These are phyloP conservation scores for Thelonectria blattea DNA, from an alignment of 2,329 filamentous ascomycete species.

Conservation along the genomic window DNA sequence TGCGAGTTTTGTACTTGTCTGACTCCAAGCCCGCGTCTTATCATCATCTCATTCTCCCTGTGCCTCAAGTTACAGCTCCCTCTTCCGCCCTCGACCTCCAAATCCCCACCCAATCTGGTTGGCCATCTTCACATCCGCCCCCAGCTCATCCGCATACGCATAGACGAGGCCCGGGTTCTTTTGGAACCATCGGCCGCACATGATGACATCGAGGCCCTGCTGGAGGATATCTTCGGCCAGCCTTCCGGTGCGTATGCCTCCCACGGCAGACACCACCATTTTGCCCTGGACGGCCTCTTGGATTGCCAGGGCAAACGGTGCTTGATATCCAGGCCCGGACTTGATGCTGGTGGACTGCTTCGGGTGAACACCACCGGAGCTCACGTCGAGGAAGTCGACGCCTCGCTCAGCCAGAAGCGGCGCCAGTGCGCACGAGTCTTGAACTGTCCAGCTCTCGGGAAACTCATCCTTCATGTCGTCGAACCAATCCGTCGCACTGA, in stretches of 20 bases:
- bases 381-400: conserved; percentile 74
- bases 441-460: conserved; percentile 12
- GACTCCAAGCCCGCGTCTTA: too few relatives aligned
- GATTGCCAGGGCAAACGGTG: conserved; percentile 66
- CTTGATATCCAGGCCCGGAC: conserved; percentile 67
- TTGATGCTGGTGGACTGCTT: conserved; percentile 50
- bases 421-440: conserved; percentile 7
- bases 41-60: too few relatives aligned
- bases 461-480: conserved; percentile 9
- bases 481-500: conserved; percentile 74
- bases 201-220: conserved; percentile 51
- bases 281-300: conserved; percentile 47
- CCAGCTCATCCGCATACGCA: conserved; percentile 57
- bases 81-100: conserved; percentile 1
- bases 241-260: conserved; percentile 35
- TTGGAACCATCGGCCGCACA: conserved; percentile 57
- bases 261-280: conserved; percentile 57
- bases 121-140: conserved; percentile 50
- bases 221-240: conserved; percentile 52
- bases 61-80: neutral
- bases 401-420: conserved; percentile 51
- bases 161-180: conserved; percentile 60
- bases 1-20: too few relatives aligned
- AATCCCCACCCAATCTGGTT: conserved; percentile 43
- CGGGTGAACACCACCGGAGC: conserved; percentile 66